Evolutionary conservation across 164 flowering plant genomes (phyloP), one percentile per base, ranked within the genome.

Genomic region (Annona squamosa): DNA sequence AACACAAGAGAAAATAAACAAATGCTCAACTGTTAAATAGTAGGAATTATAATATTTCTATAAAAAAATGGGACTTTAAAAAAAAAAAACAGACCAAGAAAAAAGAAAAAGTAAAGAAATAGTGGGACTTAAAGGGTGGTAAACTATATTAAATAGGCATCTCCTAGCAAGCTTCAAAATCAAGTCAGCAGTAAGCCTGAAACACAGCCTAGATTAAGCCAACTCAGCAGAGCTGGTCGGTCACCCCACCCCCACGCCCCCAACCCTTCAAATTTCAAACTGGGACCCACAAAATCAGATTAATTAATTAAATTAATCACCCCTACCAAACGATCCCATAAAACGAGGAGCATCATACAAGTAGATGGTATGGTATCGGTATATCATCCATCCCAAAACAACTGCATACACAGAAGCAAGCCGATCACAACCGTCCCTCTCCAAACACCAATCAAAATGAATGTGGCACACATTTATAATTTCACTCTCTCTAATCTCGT

Each of bases 151-250:
- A 52, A 52, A 52, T 52, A 48, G 13, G 9, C 13, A 52, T 26
- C 37, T 26, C 37, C 37, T 26, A 26, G 37, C 37, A 41, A 10
- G 18, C 71, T 68, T 68, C 48, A 69, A 69, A 43, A 46, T 5
- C 17, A 46, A 47, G 61, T 18, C 13, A 69, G 71, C 71, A 48
- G 71, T 46, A 43, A 26, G 45, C 10, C 37, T 37, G 44, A 18
- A 1, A 69, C 17, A 13, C 61, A 12, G 48, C 42, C 48, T 16
- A 9, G 57, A n/a, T 37, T 9, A 56, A 65, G 43, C 45, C 66
- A 26, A 67, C 44, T 37, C 48, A 9, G 17, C 59, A 69, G 71
- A 69, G 9, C 59, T 42, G 71, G 62, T 69, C 44, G 59, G 61
- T 19, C 71, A 64, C 46, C 9, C 69, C 46, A 16, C 59, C 59